Evolutionary conservation across 345 rosid genomes (phyloP), one percentile per base, ranked within the genome.

Genomic region (Eutrema heterophyllum): DNA sequence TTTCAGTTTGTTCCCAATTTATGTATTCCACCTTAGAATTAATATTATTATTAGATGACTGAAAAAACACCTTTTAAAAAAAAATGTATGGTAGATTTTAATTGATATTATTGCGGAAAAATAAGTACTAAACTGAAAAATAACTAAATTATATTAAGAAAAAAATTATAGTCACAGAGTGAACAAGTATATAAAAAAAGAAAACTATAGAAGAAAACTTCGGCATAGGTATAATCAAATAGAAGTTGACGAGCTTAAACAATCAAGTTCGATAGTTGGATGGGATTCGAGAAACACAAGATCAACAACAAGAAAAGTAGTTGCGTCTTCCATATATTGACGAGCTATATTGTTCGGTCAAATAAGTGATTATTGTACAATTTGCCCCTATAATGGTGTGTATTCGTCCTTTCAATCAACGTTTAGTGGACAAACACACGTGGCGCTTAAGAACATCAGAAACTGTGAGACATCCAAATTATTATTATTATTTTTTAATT

Each of bases 241-340:
- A 55, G 24, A 43, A 45, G 62, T 68, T 59, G 64, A 60, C 40
- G 70, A 68, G 38, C 62, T 60, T 43, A 33, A 44, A 68, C 9
- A 62, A 68, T 30, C 0, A 33, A 61, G 16, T 5, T 27, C 18
- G 18, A 50, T 18, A 74, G 64, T 60, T 68, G 26, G 71, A 69
- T 76, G 55, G 45, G 71, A 54, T 67, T 41, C 13, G 52, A 54
- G 51, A 56, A 62, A 62, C 7, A 54, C 10, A 48, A 56, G 67
- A 70, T 48, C 40, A 56, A 7, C 72, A 77, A 77, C 80, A 64
- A 71, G 54, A 77, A 77, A 77, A 77, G 49, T 77, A 26, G 80
- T 77, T 76, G 80, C 76, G 70, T 76, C 75, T 53, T 52, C 56
- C 74, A 36, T 26, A 2, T 29, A n/a, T n/a, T n/a, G n/a, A 39